Percentiles rank a stretch among this genome's conserved stretches.
phyloP scores from a whole-genome alignment of 352 stramenopile genomes.

The Pythium plurisporium region DNA sequence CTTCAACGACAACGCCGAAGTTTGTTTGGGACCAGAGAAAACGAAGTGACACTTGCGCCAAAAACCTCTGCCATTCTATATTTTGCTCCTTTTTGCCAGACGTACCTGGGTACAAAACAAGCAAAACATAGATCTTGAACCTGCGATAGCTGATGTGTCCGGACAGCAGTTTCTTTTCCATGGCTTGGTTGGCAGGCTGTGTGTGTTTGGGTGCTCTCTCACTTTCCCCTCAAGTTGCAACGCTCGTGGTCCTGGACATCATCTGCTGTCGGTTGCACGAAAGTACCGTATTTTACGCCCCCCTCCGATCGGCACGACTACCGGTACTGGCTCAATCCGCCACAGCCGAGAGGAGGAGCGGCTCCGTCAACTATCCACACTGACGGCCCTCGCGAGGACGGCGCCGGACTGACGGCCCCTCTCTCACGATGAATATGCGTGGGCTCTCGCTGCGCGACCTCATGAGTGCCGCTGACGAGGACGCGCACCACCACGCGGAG shows the following conservation, averaged over 20 bases:
- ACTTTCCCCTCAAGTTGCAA: constrained; percentile 13
- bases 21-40: neutral
- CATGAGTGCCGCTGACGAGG: constrained; percentile 19
- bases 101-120: neutral
- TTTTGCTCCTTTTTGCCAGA: neutral
- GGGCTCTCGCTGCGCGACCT: constrained; percentile 24
- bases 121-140: neutral
- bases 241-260: neutral
- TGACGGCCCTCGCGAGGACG: neutral
- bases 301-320: constrained; percentile 5
- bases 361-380: too few species aligned
- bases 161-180: neutral
- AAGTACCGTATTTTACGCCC: constrained; percentile 10
- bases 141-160: neutral
- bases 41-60: neutral
- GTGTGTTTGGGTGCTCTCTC: constrained; percentile 5
- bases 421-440: constrained; percentile 1
- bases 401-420: too few species aligned
- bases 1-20: constrained; percentile 16
- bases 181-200: neutral
- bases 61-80: neutral
- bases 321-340: constrained; percentile 10
- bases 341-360: neutral
- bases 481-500: neutral
- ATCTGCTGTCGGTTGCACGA: constrained; percentile 6